phyloP scores from a whole-genome alignment of 2,329 filamentous ascomycete genomes.

The Raffaelea deltoideospora region DNA sequence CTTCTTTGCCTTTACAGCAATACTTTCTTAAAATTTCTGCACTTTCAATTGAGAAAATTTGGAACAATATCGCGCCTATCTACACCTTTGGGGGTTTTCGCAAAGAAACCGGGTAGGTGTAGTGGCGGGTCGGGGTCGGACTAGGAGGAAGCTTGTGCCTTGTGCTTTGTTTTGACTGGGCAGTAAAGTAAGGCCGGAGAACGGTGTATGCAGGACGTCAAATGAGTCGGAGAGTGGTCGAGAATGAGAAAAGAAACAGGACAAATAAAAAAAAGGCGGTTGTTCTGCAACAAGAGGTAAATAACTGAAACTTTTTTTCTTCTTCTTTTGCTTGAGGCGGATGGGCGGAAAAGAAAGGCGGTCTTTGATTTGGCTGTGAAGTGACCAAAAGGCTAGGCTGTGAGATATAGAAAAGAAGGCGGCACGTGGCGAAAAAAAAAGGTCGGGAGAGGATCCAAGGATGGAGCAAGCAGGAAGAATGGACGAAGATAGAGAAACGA shows the following conservation, averaged over 20 bases:
- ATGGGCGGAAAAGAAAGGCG: neutral
- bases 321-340: constrained; percentile 1
- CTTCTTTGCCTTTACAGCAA: constrained; percentile 7
- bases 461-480: neutral
- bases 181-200: neutral
- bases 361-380: too few species aligned
- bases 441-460: neutral
- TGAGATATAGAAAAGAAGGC: neutral
- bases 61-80: constrained; percentile 39
- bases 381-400: too few species aligned
- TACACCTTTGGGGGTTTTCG: constrained; percentile 72
- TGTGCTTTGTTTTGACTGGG: too few species aligned
- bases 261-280: too few species aligned
- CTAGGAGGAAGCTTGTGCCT: constrained; percentile 3
- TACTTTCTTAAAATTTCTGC: too few species aligned
- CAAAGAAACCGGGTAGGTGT: constrained; percentile 90
- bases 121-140: constrained; percentile 31
- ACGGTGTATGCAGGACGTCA: too few species aligned
- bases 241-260: too few species aligned
- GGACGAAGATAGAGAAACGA: neutral
- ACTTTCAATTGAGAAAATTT: constrained; percentile 25
- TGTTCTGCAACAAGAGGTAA: too few species aligned
- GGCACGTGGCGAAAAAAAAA: neutral
- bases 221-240: neutral
- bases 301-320: too few species aligned